These are phyloP conservation scores for Calonectria pauciramosa DNA, from an alignment of 2,329 filamentous ascomycete species.

Conservation along the genomic window DNA sequence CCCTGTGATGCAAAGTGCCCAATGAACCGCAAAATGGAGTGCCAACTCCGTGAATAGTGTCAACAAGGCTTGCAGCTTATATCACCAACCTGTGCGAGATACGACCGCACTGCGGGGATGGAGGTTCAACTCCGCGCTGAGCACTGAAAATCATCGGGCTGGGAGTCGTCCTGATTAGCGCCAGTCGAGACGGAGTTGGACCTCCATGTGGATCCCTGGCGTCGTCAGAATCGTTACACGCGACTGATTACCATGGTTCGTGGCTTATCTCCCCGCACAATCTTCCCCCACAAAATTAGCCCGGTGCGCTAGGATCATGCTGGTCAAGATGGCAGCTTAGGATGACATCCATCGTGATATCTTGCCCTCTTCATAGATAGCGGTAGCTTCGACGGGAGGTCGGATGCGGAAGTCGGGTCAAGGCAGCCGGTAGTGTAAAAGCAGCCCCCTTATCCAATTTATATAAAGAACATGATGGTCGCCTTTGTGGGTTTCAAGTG, in stretches of 20 bases:
- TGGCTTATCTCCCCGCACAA: not conserved
- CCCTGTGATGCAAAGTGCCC: not conserved
- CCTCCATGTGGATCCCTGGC: conserved; percentile 15
- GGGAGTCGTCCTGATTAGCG: not conserved
- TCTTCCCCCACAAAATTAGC: not conserved
- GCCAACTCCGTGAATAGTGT: conserved; percentile 3
- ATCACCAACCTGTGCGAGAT: not conserved
- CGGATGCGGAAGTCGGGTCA: not conserved
- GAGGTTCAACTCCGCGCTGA: conserved; percentile 9
- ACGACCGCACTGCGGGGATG: not conserved
- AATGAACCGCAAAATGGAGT: conserved; percentile 10
- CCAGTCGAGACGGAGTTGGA: not conserved
- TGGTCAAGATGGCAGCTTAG: not conserved
- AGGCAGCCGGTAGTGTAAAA: no score
- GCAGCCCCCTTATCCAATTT: not conserved
- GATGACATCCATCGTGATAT: not conserved
- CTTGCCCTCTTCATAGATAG: not conserved
- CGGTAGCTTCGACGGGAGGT: not conserved
- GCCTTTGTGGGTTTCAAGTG: not conserved
- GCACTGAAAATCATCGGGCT: not conserved
- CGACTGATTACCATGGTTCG: not conserved
- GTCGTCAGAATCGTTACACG: not conserved
- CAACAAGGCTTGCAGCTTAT: not conserved
- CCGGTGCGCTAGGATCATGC: not conserved
- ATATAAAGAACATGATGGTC: not conserved